Evolutionary conservation across 1,284 basidiomycete species (phyloP).

Genomic region (Phaffia rhodozyma): DNA sequence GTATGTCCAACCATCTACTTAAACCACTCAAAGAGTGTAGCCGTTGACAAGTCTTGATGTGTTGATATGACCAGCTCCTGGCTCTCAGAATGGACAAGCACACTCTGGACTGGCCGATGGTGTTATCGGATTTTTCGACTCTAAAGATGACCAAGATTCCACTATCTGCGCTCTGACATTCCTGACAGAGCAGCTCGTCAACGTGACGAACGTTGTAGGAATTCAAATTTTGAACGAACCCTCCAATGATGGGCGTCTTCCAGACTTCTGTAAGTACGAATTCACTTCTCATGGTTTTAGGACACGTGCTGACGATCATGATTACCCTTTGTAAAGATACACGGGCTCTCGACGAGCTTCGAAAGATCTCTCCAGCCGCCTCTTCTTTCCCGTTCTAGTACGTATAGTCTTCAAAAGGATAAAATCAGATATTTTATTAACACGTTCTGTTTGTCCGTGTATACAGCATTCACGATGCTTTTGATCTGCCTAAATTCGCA

Average conservation of each 20-base stretch:
- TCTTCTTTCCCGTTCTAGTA: conserved; percentile 49
- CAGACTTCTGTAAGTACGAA: conserved; percentile 44
- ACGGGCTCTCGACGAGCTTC: conserved; percentile 46
- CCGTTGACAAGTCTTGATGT: conserved; percentile 32
- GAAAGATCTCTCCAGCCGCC: conserved; percentile 41
- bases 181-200: conserved; percentile 46
- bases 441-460: background rate
- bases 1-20: conserved; percentile 22
- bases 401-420: background rate
- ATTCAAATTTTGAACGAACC: conserved; percentile 70
- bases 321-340: conserved; percentile 34
- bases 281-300: background rate
- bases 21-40: conserved; percentile 41
- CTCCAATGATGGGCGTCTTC: conserved; percentile 39
- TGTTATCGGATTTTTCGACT: conserved; percentile 45
- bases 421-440: too few relatives aligned
- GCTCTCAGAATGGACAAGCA: conserved; percentile 40
- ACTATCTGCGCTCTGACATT: conserved; percentile 50
- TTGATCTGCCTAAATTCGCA: conserved; percentile 49
- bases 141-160: conserved; percentile 43
- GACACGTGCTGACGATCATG: background rate
- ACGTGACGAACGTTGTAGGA: conserved; percentile 60
- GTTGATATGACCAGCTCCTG: conserved; percentile 16
- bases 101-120: conserved; percentile 64
- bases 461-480: conserved; percentile 52